A percentile compares a stretch with the other conserved stretches of the same genome.
These are phyloP conservation scores for Laburnicola sp. DNA, from an alignment of 2,329 filamentous ascomycete genomes.

Conservation along the genomic window DNA sequence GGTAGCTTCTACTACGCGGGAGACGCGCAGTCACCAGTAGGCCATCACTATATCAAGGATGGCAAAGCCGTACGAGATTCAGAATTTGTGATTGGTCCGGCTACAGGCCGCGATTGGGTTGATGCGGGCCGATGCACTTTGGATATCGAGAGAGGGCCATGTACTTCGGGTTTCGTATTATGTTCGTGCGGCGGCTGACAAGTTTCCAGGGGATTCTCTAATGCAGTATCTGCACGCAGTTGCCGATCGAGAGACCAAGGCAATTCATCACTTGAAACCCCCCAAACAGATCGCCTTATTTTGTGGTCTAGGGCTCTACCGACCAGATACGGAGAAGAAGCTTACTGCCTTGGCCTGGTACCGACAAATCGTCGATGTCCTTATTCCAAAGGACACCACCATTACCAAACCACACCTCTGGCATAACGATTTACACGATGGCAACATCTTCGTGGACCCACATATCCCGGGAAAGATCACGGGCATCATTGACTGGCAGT, in stretches of 20 bases:
- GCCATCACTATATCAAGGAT: slow-evolving; percentile 20
- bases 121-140: slow-evolving; percentile 38
- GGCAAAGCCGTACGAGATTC: background rate
- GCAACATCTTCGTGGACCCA: slow-evolving; percentile 44
- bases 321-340: slow-evolving; percentile 40
- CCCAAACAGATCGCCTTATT: slow-evolving; percentile 39
- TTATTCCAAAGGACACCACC: slow-evolving; percentile 30
- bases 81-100: slow-evolving; percentile 46
- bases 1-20: slow-evolving; percentile 36
- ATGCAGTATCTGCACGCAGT: slow-evolving; percentile 40
- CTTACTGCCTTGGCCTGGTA: slow-evolving; percentile 35
- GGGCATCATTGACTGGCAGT: slow-evolving; percentile 45
- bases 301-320: slow-evolving; percentile 45
- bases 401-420: slow-evolving; percentile 33
- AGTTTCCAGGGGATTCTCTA: slow-evolving; percentile 30
- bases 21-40: slow-evolving; percentile 26
- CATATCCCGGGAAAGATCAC: slow-evolving; percentile 35
- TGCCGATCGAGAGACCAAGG: slow-evolving; percentile 39
- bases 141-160: slow-evolving; percentile 43
- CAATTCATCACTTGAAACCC: slow-evolving; percentile 32
- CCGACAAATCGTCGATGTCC: slow-evolving; percentile 28
- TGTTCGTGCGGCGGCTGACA: slow-evolving; percentile 10
- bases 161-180: slow-evolving; percentile 29
- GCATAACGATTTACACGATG: slow-evolving; percentile 47
- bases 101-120: slow-evolving; percentile 36